These are phyloP conservation scores for Tylopilus sp. DNA, from an alignment of 768 basidiomycete species.

Conservation along the genomic window DNA sequence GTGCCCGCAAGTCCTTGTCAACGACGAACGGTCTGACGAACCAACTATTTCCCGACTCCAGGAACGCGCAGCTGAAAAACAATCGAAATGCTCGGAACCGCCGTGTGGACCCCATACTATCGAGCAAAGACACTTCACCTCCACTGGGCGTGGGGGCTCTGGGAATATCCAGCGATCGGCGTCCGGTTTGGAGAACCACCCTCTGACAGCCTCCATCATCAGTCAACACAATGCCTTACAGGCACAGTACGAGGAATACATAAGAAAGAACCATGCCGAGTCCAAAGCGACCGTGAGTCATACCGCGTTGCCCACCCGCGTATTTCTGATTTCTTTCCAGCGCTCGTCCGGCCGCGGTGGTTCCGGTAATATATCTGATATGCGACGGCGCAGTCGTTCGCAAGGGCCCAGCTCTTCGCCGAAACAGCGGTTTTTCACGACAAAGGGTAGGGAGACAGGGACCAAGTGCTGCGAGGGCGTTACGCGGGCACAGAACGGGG, in stretches of 20 bases:
- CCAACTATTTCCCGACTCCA: neutral
- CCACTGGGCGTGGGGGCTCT: slow-evolving; percentile 24
- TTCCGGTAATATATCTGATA: slow-evolving; percentile 23
- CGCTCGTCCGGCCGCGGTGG: slow-evolving; percentile 28
- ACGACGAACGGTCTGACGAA: neutral
- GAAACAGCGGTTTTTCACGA: slow-evolving; percentile 10
- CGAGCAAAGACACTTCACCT: slow-evolving; percentile 10
- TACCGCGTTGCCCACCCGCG: neutral
- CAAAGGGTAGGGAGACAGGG: slow-evolving; percentile 11
- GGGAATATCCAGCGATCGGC: slow-evolving; percentile 20
- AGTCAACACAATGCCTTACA: slow-evolving; percentile 11
- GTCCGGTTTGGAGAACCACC: slow-evolving; percentile 11
- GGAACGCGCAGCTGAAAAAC: neutral
- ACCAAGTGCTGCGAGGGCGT: neutral
- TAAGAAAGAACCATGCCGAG: slow-evolving; percentile 16
- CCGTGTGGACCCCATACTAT: neutral
- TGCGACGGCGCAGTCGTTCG: slow-evolving; percentile 5
- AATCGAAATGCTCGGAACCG: neutral
- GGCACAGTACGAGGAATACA: slow-evolving; percentile 14
- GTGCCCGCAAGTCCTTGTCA: neutral
- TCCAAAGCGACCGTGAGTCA: slow-evolving; percentile 17
- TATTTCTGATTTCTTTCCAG: slow-evolving; percentile 1
- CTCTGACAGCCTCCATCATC: slow-evolving; percentile 25
- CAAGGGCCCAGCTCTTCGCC: neutral
- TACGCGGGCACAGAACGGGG: neutral